Conservation (phyloP, 306 rosid genomes). For the Sesbania bispinosa region DNA sequence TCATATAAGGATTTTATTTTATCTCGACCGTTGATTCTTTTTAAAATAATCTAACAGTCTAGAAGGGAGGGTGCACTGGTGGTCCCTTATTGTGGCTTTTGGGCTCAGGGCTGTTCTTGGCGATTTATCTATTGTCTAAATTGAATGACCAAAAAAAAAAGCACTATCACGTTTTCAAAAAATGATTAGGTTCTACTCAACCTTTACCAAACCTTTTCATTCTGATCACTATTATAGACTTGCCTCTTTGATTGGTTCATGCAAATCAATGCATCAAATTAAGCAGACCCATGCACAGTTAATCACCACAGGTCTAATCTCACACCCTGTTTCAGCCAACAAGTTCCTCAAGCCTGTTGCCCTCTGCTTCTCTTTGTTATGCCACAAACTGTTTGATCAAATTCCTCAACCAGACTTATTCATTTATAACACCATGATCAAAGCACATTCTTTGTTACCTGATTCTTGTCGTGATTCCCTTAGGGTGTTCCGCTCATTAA, state of each 20-base stretch:
- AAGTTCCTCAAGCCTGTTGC: slow-evolving; percentile 39
- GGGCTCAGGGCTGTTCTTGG: too few species aligned
- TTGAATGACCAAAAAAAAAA: not conserved
- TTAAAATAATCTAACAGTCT: too few species aligned
- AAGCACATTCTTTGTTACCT: slow-evolving; percentile 41
- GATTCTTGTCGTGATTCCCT: slow-evolving; percentile 38
- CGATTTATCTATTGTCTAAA: not conserved
- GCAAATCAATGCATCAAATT: slow-evolving; percentile 46
- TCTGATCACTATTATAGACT: slow-evolving; percentile 15
- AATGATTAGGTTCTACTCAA: slow-evolving; percentile 40
- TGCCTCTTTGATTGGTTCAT: slow-evolving; percentile 37
- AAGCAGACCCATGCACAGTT: slow-evolving; percentile 56
- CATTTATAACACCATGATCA: slow-evolving; percentile 55
- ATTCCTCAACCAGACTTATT: slow-evolving; percentile 53
- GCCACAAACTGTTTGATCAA: slow-evolving; percentile 53
- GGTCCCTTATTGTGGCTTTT: too few species aligned
- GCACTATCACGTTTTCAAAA: not conserved
- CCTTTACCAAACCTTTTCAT: slow-evolving; percentile 21
- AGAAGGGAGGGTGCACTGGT: too few species aligned
- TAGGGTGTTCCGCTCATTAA: slow-evolving; percentile 25
- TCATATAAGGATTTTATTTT: too few species aligned
- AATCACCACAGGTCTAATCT: slow-evolving; percentile 38
- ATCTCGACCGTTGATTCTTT: too few species aligned
- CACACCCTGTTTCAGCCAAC: slow-evolving; percentile 37
- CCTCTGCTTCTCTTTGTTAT: slow-evolving; percentile 36